These are phyloP conservation scores for Tulasnella calospora DNA, from an alignment of 768 basidiomycete species.

Conservation along the genomic window DNA sequence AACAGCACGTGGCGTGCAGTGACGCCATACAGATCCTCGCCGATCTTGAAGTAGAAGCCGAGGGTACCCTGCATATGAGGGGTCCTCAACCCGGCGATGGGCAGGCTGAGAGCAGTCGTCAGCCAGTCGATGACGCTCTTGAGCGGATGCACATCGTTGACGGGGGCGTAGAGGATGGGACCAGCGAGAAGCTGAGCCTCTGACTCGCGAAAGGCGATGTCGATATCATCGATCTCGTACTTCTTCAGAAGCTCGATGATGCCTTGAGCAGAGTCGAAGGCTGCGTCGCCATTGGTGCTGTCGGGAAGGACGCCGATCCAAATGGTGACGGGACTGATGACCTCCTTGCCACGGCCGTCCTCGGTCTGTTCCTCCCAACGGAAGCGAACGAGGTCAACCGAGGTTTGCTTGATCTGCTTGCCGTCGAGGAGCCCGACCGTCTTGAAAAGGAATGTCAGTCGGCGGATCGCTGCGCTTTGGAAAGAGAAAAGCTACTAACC, in stretches of 20 bases:
- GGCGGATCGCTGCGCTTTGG: constrained; percentile 34
- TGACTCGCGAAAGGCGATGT: constrained; percentile 23
- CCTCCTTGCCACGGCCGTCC: constrained; percentile 28
- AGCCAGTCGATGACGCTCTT: constrained; percentile 15
- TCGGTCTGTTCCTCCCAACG: constrained; percentile 32
- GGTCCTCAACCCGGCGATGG: constrained; percentile 35
- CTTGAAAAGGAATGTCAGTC: constrained; percentile 38
- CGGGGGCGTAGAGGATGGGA: constrained; percentile 8
- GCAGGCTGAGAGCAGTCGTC: constrained; percentile 27
- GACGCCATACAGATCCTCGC: constrained; percentile 29
- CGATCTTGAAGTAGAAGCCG: constrained; percentile 37
- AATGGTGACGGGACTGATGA: neutral
- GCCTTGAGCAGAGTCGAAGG: constrained; percentile 17
- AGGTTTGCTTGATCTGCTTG: constrained; percentile 26
- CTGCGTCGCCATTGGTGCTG: constrained; percentile 5
- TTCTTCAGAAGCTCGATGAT: constrained; percentile 9
- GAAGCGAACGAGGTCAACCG: constrained; percentile 36
- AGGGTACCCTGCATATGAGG: constrained; percentile 35
- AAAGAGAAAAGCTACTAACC: constrained; percentile 36
- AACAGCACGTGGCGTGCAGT: constrained; percentile 30
- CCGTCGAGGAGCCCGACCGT: constrained; percentile 34
- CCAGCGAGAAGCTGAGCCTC: neutral
- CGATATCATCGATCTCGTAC: constrained; percentile 19
- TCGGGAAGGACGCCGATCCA: constrained; percentile 27
- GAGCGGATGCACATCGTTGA: constrained; percentile 4